Conservation (phyloP, 2,329 filamentous ascomycete genomes). For the Tolypocladium amazonense region DNA sequence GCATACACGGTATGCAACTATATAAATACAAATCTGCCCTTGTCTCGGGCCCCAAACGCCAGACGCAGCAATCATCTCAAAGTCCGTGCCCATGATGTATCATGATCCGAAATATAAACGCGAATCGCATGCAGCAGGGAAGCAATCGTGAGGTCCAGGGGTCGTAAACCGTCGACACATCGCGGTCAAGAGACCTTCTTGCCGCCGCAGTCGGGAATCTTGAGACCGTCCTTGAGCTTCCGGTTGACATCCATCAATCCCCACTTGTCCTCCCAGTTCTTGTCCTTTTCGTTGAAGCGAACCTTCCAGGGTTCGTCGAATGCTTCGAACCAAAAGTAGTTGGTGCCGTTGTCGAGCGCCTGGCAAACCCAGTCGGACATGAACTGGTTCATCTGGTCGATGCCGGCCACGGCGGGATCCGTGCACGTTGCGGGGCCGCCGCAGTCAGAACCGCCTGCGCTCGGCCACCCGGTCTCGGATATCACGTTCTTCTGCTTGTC, state of each 20-base stretch:
- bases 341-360: conserved; percentile 68
- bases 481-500: conserved; percentile 65
- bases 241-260: conserved; percentile 79
- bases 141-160: background rate
- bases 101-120: background rate
- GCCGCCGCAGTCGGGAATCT: conserved; percentile 79
- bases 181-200: conserved; percentile 41
- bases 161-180: background rate
- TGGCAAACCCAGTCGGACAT: conserved; percentile 79
- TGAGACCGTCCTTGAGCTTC: conserved; percentile 72
- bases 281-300: conserved; percentile 51
- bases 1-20: background rate
- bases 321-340: conserved; percentile 96
- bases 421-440: conserved; percentile 34
- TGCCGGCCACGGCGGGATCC: conserved; percentile 62
- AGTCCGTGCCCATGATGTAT: background rate
- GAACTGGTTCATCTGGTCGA: conserved; percentile 75
- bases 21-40: background rate
- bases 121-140: background rate
- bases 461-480: conserved; percentile 87
- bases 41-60: background rate
- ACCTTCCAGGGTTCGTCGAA: conserved; percentile 97
- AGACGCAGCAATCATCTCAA: background rate
- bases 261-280: conserved; percentile 94
- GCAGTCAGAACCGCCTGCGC: conserved; percentile 69